Conservation (phyloP, 2,329 filamentous ascomycete genomes). For the Epicoccum nigrum region DNA sequence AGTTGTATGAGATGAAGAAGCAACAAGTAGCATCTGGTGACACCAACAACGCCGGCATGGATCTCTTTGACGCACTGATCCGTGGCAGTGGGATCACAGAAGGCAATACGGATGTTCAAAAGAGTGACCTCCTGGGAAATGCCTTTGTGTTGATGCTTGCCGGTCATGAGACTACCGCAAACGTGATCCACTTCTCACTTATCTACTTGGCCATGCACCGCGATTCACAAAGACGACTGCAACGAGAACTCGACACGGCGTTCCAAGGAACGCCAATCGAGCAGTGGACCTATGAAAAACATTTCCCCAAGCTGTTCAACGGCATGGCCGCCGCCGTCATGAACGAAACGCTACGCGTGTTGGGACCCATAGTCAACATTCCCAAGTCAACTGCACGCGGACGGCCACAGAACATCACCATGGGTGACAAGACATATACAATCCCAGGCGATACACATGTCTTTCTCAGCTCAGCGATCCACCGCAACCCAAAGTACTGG, state of each 20-base stretch:
- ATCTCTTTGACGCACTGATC: constrained; percentile 60
- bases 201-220: constrained; percentile 71
- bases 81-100: constrained; percentile 42
- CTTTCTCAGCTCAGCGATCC: constrained; percentile 60
- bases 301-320: constrained; percentile 69
- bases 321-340: constrained; percentile 76
- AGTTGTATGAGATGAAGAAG: constrained; percentile 69
- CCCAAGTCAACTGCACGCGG: constrained; percentile 65
- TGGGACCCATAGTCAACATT: constrained; percentile 73
- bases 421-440: constrained; percentile 64
- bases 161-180: constrained; percentile 82
- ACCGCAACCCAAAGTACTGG: constrained; percentile 77
- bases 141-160: constrained; percentile 69
- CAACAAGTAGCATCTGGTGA: constrained; percentile 47
- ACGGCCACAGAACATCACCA: constrained; percentile 60
- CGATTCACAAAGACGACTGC: constrained; percentile 67
- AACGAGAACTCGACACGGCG: constrained; percentile 71
- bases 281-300: constrained; percentile 73
- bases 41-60: constrained; percentile 53
- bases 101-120: constrained; percentile 40
- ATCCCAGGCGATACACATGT: constrained; percentile 65
- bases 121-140: constrained; percentile 72
- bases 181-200: constrained; percentile 73
- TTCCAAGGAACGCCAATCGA: constrained; percentile 63
- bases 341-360: constrained; percentile 76